These are phyloP conservation scores for Wickerhamomyces chaumierensis DNA, from an alignment of 805 yeast species.

Conservation along the genomic window DNA sequence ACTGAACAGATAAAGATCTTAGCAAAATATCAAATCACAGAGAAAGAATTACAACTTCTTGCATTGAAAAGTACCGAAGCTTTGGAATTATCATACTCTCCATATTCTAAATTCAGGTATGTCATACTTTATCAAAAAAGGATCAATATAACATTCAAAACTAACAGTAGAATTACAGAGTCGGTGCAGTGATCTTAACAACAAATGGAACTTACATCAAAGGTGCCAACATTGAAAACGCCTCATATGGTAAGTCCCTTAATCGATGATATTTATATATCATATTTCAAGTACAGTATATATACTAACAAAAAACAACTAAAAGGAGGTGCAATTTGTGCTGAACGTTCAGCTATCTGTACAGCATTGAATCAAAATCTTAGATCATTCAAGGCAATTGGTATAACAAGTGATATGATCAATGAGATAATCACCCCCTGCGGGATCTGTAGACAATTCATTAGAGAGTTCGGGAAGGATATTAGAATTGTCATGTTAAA, in stretches of 20 bases:
- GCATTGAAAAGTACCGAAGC: slow-evolving; percentile 24
- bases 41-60: slow-evolving; percentile 18
- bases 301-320: not conserved
- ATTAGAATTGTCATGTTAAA: slow-evolving; percentile 64
- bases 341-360: slow-evolving; percentile 58
- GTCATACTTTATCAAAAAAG: slow-evolving; percentile 5
- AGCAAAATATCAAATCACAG: slow-evolving; percentile 4
- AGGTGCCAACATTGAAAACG: slow-evolving; percentile 93
- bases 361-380: slow-evolving; percentile 40
- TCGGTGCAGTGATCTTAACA: slow-evolving; percentile 68
- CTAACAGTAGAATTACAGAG: slow-evolving; percentile 28
- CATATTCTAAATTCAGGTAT: slow-evolving; percentile 30
- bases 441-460: slow-evolving; percentile 87
- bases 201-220: slow-evolving; percentile 32
- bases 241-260: slow-evolving; percentile 55
- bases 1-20: not conserved
- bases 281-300: too few relatives aligned
- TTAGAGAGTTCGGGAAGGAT: slow-evolving; percentile 63
- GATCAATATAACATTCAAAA: too few relatives aligned
- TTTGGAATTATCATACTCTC: slow-evolving; percentile 32
- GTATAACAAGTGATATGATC: slow-evolving; percentile 48
- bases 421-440: slow-evolving; percentile 67
- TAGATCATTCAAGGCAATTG: slow-evolving; percentile 43
- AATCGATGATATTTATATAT: not conserved
- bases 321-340: slow-evolving; percentile 53